Percentiles rank a stretch among this genome's conserved stretches.
Evolutionary conservation across 805 yeast species (phyloP).

Genomic region (Myxozyma melibiosi): DNA sequence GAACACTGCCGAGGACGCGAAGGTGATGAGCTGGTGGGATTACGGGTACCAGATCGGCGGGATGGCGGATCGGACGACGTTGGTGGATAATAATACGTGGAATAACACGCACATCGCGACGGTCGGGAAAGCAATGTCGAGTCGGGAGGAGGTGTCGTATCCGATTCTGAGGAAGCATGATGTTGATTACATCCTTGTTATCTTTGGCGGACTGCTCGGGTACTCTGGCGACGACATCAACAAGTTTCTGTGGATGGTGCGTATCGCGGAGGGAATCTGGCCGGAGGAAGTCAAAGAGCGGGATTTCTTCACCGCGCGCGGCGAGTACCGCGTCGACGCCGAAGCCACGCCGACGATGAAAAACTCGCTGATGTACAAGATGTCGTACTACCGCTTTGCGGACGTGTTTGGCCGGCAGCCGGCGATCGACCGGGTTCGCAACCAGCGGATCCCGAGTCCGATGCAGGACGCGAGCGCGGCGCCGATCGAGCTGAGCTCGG

Average conservation of each 20-base stretch:
- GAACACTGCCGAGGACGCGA: slow-evolving; percentile 96
- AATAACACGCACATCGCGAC: slow-evolving; percentile 99
- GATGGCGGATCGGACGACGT: slow-evolving; percentile 98
- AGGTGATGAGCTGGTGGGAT: slow-evolving; percentile 99
- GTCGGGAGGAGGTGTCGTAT: slow-evolving; percentile 84
- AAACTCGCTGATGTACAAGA: slow-evolving; percentile 89
- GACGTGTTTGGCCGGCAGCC: slow-evolving; percentile 65
- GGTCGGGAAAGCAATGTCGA: slow-evolving; percentile 97
- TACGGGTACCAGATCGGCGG: slow-evolving; percentile 99
- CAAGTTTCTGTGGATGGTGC: slow-evolving; percentile 97
- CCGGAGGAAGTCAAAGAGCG: slow-evolving; percentile 95
- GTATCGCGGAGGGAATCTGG: slow-evolving; percentile 99
- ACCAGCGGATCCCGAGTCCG: slow-evolving; percentile 62
- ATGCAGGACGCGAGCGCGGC: slow-evolving; percentile 35
- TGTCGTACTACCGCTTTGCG: slow-evolving; percentile 85
- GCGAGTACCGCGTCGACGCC: slow-evolving; percentile 86
- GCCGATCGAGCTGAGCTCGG: slow-evolving; percentile 62
- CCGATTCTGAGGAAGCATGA: slow-evolving; percentile 87
- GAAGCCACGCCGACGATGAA: slow-evolving; percentile 83
- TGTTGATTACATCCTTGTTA: slow-evolving; percentile 89
- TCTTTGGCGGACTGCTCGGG: slow-evolving; percentile 93
- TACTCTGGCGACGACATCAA: slow-evolving; percentile 95
- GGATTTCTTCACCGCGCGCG: slow-evolving; percentile 76
- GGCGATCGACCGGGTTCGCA: slow-evolving; percentile 84
- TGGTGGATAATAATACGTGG: slow-evolving; percentile 99